Evolutionary conservation across 495 filamentous ascomycete species (phyloP), one percentile per base, ranked within the genome.

Genomic region (Talaromyces stipitatus): DNA sequence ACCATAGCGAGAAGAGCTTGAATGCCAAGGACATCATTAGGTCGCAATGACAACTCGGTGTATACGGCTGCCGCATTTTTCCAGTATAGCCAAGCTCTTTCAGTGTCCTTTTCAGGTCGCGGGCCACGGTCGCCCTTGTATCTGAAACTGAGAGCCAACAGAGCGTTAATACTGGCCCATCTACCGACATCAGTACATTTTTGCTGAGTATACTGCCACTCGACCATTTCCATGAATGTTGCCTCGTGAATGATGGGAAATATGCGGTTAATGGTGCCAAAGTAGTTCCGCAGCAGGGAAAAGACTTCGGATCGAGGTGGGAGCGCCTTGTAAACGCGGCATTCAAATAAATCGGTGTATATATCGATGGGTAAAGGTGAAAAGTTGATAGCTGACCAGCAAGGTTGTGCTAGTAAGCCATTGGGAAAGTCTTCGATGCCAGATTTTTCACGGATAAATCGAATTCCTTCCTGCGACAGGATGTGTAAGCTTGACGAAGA

Each of bases 381-480:
- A 87, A 95, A 47, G 43, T 26, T 47, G 58, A 90, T 91, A 65
- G 85, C 85, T 56, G 92, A 89, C 58, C 90, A 85, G 18, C 82
- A 78, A 0, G 85, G 85, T 22, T 83, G 79, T 23, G 84, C 78
- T 4, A 86, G 84, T 29, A 97, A 85, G 82, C 95, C 87, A 32
- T 85, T 81, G 66, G 95, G 86, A 70, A 96, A 96, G 3, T 86
- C 91, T 14, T 64, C 80, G 63, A 97, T 92, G 16, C 94, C 94
- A 28, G 91, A 95, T 73, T 92, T 97, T 57, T 89, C 85, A 62
- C 95, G 97, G 50, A 98, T 91, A 92, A 95, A 98, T 64, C 96
- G 88, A 51, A 98, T 91, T 38, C 94, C 94, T 66, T 92, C 91
- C 20, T 90, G 90, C 2, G 92, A 96, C 69, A 95, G 85, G 57